These are phyloP conservation scores for Geranomyces michiganensis DNA, from an alignment of 192 early-diverging fungal species.

Conservation along the genomic window DNA sequence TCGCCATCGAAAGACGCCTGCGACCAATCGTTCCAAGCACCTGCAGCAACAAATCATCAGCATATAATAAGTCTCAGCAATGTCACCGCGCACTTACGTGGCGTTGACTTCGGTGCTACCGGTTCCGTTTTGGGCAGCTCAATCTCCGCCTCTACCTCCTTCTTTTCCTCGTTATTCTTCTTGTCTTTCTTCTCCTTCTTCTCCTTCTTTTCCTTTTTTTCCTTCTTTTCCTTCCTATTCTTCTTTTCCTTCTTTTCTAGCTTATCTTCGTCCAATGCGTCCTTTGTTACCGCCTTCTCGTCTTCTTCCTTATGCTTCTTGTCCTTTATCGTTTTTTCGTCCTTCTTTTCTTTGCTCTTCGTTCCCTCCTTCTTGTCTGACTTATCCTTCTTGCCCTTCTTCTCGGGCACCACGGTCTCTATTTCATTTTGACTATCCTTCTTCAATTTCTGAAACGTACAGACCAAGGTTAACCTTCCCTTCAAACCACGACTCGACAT, in stretches of 20 bases:
- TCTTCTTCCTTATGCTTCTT: not conserved
- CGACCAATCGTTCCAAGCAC: slow-evolving; percentile 66
- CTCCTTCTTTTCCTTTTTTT: slow-evolving; percentile 7
- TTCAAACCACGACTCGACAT: no score
- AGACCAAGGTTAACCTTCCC: no score
- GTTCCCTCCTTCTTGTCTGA: not conserved
- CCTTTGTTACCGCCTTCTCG: not conserved
- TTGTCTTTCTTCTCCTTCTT: slow-evolving; percentile 6
- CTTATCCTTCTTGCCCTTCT: not conserved
- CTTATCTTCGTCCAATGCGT: not conserved
- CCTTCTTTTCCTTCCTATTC: slow-evolving; percentile 11
- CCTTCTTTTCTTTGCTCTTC: slow-evolving; percentile 12
- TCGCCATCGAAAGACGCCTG: slow-evolving; percentile 61
- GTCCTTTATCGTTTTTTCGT: not conserved
- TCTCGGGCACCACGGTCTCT: not conserved
- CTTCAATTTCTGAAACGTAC: no score
- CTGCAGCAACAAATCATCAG: not conserved
- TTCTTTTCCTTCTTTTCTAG: not conserved
- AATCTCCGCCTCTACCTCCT: not conserved
- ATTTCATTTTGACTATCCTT: no score
- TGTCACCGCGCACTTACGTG: not conserved
- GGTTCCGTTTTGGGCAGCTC: not conserved
- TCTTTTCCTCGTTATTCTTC: not conserved
- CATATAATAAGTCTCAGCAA: not conserved
- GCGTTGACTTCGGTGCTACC: not conserved